Conservation (phyloP, 2,329 filamentous ascomycete species). For the Aplosporella prunicola region DNA sequence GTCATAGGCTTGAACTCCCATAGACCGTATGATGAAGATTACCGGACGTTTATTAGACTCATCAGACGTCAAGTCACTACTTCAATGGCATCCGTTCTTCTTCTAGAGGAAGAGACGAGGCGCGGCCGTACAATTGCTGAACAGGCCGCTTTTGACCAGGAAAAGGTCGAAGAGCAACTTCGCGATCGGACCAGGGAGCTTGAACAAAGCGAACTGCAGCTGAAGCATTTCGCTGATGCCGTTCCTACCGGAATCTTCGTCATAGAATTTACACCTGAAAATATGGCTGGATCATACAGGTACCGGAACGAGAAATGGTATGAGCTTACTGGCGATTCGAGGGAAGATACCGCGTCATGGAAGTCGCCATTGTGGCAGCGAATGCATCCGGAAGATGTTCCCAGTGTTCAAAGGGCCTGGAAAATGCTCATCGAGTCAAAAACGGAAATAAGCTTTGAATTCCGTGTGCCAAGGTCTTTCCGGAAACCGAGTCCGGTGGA, state of each 20-base stretch:
- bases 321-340: constrained; percentile 8
- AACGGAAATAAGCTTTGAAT: constrained; percentile 7
- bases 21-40: constrained; percentile 25
- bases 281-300: constrained; percentile 10
- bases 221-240: constrained; percentile 9
- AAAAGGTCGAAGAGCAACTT: constrained; percentile 15
- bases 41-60: constrained; percentile 22
- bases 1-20: constrained; percentile 25
- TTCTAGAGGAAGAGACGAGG: constrained; percentile 25
- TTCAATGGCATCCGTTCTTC: constrained; percentile 25
- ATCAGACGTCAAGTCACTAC: constrained; percentile 25
- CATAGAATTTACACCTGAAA: constrained; percentile 7
- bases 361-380: constrained; percentile 7
- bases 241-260: constrained; percentile 10
- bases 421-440: constrained; percentile 7
- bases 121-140: constrained; percentile 16
- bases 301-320: constrained; percentile 13
- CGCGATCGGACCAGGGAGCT: constrained; percentile 5
- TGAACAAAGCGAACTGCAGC: constrained; percentile 8
- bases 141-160: constrained; percentile 25
- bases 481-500: constrained; percentile 1
- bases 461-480: constrained; percentile 3
- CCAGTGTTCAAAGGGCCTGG: not conserved
- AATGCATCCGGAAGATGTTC: constrained; percentile 6
- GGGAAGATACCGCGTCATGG: constrained; percentile 3